A percentile compares a stretch with the other conserved stretches of the same genome.
Evolutionary conservation across 495 filamentous ascomycete genomes (phyloP).

Genomic region (Ascobolus immersus): DNA sequence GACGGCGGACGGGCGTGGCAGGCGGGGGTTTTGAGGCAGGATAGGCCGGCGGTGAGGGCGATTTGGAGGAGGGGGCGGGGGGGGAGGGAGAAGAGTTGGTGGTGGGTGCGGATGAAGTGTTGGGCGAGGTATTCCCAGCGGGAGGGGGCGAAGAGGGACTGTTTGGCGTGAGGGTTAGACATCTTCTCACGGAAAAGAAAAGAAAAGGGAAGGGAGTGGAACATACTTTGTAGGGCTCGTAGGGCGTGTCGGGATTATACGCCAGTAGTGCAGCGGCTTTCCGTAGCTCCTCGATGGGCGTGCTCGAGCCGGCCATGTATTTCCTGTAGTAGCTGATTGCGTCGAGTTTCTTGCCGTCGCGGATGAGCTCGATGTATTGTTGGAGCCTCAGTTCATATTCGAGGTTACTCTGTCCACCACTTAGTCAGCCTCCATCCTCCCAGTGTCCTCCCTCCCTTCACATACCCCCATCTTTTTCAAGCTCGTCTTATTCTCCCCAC

Average conservation of each 20-base stretch:
- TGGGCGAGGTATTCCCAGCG: conserved; percentile 56
- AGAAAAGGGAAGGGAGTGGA: neutral
- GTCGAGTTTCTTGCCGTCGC: conserved; percentile 39
- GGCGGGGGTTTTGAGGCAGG: conserved; percentile 80
- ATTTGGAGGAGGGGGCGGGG: conserved; percentile 66
- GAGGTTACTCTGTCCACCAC: conserved; percentile 54
- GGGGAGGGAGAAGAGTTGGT: conserved; percentile 65
- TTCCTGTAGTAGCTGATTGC: conserved; percentile 62
- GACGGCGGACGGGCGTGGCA: too few species aligned
- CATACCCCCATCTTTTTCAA: conserved; percentile 60
- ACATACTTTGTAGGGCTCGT: conserved; percentile 38
- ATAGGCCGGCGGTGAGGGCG: conserved; percentile 72
- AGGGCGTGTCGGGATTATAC: conserved; percentile 32
- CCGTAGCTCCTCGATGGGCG: conserved; percentile 37
- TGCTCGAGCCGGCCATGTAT: conserved; percentile 45
- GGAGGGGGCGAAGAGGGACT: conserved; percentile 44
- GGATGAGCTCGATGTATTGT: conserved; percentile 76
- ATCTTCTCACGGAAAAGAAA: neutral
- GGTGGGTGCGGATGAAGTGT: conserved; percentile 66
- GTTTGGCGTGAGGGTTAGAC: neutral
- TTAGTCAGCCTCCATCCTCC: too few species aligned
- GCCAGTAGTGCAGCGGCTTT: conserved; percentile 61
- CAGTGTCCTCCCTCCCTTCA: too few species aligned
- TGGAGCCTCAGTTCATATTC: conserved; percentile 90
- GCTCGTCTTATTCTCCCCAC: conserved; percentile 66